Conservation (phyloP, 805 yeast genomes). For the Kodamaea hsintzibuensis region DNA sequence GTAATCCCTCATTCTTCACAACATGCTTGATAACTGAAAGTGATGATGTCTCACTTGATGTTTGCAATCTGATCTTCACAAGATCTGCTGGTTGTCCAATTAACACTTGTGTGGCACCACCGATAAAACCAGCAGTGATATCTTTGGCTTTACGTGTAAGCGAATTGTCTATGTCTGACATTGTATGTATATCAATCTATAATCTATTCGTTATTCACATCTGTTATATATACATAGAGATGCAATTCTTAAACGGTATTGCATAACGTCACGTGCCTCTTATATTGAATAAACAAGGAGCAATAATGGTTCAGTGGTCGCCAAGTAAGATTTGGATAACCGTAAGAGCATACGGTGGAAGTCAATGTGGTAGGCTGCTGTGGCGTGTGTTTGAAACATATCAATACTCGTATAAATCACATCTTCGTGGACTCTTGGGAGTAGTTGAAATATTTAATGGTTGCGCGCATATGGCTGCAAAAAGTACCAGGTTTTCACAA, state of each 20-base stretch:
- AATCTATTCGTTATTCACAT: not conserved
- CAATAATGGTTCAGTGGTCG: not conserved
- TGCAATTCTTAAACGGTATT: not conserved
- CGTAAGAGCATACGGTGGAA: too few species aligned
- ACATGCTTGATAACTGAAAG: slow-evolving; percentile 36
- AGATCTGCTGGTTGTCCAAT: slow-evolving; percentile 50
- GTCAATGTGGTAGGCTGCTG: too few species aligned
- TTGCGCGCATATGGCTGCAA: not conserved
- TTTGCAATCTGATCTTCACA: slow-evolving; percentile 45
- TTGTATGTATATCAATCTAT: not conserved
- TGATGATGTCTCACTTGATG: slow-evolving; percentile 33
- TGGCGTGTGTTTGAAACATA: too few species aligned
- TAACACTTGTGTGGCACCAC: slow-evolving; percentile 48
- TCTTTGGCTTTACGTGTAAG: slow-evolving; percentile 40
- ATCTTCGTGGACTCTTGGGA: too few species aligned
- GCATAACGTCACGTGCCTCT: slow-evolving; percentile 1
- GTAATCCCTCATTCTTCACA: slow-evolving; percentile 39
- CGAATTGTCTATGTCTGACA: slow-evolving; percentile 34
- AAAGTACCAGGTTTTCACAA: not conserved
- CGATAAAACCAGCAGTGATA: slow-evolving; percentile 45
- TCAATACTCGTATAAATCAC: too few species aligned
- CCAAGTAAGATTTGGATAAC: not conserved
- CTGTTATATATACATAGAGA: not conserved
- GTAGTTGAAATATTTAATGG: not conserved
- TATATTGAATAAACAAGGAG: not conserved